Evolutionary conservation across 768 basidiomycete genomes (phyloP).

Genomic region (Boletus edulis): DNA sequence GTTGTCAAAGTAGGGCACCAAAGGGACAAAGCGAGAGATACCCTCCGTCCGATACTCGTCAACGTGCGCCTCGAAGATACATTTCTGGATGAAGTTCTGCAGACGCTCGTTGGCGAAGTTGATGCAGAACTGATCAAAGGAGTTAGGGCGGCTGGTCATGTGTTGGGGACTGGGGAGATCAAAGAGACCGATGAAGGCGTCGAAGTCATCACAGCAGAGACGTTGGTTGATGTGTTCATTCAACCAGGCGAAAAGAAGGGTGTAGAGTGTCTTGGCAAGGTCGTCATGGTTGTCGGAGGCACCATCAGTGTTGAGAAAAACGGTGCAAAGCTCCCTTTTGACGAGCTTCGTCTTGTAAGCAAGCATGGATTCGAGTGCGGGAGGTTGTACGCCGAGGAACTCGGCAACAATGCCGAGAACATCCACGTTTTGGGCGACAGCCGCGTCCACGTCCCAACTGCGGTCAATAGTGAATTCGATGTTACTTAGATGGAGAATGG

Average conservation of each 20-base stretch:
- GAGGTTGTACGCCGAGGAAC: conserved; percentile 79
- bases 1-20: conserved; percentile 86
- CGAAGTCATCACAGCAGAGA: conserved; percentile 90
- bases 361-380: conserved; percentile 73
- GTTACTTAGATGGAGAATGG: conserved; percentile 95
- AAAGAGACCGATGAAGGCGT: conserved; percentile 88
- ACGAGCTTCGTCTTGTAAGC: conserved; percentile 94
- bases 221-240: conserved; percentile 96
- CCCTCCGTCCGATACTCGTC: conserved; percentile 85
- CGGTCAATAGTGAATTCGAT: conserved; percentile 89
- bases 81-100: conserved; percentile 72
- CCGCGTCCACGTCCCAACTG: conserved; percentile 84
- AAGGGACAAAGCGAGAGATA: conserved; percentile 65
- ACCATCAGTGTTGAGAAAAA: conserved; percentile 93
- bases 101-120: conserved; percentile 96
- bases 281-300: conserved; percentile 93
- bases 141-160: conserved; percentile 82
- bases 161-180: conserved; percentile 95
- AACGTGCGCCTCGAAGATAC: conserved; percentile 70
- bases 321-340: conserved; percentile 95
- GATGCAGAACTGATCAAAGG: conserved; percentile 93
- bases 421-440: conserved; percentile 86
- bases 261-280: conserved; percentile 90
- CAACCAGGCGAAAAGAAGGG: conserved; percentile 92
- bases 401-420: conserved; percentile 87